A percentile compares a stretch with the other conserved stretches of the same genome.
These are phyloP conservation scores for Xanthoconium separans DNA, from an alignment of 1,284 basidiomycete genomes.

Conservation along the genomic window DNA sequence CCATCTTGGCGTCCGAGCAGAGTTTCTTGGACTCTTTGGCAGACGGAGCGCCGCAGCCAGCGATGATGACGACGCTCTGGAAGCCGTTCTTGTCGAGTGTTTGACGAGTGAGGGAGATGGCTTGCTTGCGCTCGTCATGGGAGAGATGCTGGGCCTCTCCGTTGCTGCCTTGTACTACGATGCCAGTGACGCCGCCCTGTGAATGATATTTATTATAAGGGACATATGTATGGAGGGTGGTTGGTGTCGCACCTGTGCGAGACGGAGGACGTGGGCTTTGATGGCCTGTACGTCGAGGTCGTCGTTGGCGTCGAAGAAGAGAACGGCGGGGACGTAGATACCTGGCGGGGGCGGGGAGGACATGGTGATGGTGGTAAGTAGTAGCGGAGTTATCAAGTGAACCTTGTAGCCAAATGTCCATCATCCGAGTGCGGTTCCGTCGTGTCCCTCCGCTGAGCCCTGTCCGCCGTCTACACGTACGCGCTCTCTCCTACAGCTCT, in stretches of 20 bases:
- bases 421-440: not conserved
- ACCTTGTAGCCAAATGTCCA: slow-evolving; percentile 6
- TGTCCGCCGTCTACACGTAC: slow-evolving; percentile 65
- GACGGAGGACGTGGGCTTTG: slow-evolving; percentile 61
- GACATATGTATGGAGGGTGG: not conserved
- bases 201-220: slow-evolving; percentile 2
- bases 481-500: slow-evolving; percentile 79
- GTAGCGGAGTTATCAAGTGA: not conserved
- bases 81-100: slow-evolving; percentile 78
- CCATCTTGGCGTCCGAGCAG: slow-evolving; percentile 73
- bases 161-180: slow-evolving; percentile 75
- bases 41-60: slow-evolving; percentile 82
- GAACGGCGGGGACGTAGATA: slow-evolving; percentile 72
- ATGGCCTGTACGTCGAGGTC: slow-evolving; percentile 62
- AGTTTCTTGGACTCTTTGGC: slow-evolving; percentile 82
- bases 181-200: slow-evolving; percentile 69
- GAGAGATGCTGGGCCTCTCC: slow-evolving; percentile 81
- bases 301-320: slow-evolving; percentile 67
- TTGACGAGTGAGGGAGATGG: slow-evolving; percentile 65
- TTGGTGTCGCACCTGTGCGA: slow-evolving; percentile 50
- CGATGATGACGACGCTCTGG: slow-evolving; percentile 69
- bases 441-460: slow-evolving; percentile 42
- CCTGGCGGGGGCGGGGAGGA: slow-evolving; percentile 54
- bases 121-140: slow-evolving; percentile 62
- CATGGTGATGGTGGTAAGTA: slow-evolving; percentile 15